These are phyloP conservation scores for Warburgia ugandensis DNA, from an alignment of 164 flowering plant genomes.

Conservation along the genomic window DNA sequence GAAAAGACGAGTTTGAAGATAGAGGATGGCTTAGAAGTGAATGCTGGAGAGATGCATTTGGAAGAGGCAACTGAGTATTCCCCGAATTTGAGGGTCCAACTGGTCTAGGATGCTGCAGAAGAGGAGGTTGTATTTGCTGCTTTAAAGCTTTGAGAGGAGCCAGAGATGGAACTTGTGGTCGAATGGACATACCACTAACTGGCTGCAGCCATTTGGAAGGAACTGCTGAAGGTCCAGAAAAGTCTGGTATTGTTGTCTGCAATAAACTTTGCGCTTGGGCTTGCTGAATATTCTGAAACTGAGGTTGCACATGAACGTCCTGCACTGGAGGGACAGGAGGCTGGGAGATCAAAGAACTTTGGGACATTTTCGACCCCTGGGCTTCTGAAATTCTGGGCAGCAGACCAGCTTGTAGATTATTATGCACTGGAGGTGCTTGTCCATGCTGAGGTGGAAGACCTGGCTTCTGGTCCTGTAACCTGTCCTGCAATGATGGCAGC, in stretches of 20 bases:
- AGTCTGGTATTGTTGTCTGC: too few species aligned
- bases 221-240: conserved; percentile 32
- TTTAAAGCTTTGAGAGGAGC: conserved; percentile 35
- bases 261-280: conserved; percentile 28
- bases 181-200: conserved; percentile 22
- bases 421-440: conserved; percentile 45
- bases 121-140: conserved; percentile 40
- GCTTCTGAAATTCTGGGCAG: conserved; percentile 33
- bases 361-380: too few species aligned
- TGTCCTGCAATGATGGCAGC: conserved; percentile 33
- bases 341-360: conserved; percentile 35
- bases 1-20: too few species aligned
- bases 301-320: conserved; percentile 30
- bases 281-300: conserved; percentile 37
- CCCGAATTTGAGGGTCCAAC: too few species aligned
- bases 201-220: conserved; percentile 31
- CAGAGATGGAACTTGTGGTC: conserved; percentile 32
- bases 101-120: conserved; percentile 34
- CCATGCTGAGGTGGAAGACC: conserved; percentile 34
- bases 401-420: conserved; percentile 29
- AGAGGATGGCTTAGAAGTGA: too few species aligned
- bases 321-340: conserved; percentile 31
- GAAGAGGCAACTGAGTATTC: too few species aligned
- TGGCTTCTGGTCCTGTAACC: conserved; percentile 26
- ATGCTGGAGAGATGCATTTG: conserved; percentile 25